A percentile compares a stretch with the other conserved stretches of the same genome.
phyloP scores from a whole-genome alignment of 176 grass and related monocot species.

The Areca catechu region DNA sequence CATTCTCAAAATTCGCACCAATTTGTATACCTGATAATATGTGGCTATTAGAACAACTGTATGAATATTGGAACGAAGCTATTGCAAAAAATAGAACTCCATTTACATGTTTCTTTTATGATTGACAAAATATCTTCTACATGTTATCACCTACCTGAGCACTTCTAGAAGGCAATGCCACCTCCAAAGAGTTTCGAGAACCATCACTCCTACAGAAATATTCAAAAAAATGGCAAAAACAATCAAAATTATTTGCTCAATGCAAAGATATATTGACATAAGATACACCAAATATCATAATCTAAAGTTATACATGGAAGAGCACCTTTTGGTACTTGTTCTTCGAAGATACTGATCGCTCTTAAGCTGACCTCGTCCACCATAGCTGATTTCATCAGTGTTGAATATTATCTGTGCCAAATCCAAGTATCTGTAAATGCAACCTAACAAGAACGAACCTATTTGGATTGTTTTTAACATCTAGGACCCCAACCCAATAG shows the following conservation, averaged over 20 bases:
- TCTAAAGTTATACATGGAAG: conserved; percentile 12
- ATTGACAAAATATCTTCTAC: conserved; percentile 10
- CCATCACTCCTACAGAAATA: conserved; percentile 55
- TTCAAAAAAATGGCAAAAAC: conserved; percentile 5
- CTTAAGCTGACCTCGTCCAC: conserved; percentile 53
- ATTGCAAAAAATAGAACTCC: conserved; percentile 13
- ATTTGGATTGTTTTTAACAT: too few species aligned
- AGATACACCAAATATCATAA: conserved; percentile 15
- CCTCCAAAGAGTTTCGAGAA: conserved; percentile 61
- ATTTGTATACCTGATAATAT: conserved; percentile 72
- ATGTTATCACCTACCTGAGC: conserved; percentile 62
- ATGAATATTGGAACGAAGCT: too few species aligned
- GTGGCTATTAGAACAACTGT: conserved; percentile 1
- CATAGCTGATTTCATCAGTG: conserved; percentile 79
- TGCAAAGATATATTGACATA: background rate
- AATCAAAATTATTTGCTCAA: conserved; percentile 2
- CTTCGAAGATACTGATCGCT: conserved; percentile 46
- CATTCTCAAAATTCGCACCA: conserved; percentile 67
- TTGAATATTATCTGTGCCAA: conserved; percentile 59
- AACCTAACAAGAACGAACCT: too few species aligned
- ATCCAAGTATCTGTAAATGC: background rate
- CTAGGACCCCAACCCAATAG: too few species aligned
- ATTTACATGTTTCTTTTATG: conserved; percentile 6
- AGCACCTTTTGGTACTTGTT: conserved; percentile 63
- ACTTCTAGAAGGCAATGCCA: conserved; percentile 77